Percentiles rank a stretch among this genome's conserved stretches.
These are phyloP conservation scores for Neopestalotiopsis rosae DNA, from an alignment of 2,329 filamentous ascomycete species.

Conservation along the genomic window DNA sequence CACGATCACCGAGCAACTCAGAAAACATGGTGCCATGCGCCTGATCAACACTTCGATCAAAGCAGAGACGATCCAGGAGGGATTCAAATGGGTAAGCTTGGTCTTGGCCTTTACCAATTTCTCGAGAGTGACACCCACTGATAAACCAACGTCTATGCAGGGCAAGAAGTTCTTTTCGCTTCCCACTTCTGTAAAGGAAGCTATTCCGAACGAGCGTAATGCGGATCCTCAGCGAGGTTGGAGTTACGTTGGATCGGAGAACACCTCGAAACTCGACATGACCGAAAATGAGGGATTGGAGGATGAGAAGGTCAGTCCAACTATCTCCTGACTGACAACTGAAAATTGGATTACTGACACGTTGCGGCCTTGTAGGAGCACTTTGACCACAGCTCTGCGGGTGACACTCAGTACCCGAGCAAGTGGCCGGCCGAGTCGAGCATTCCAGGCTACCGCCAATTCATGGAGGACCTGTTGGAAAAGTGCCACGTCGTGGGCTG, in stretches of 20 bases:
- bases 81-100: conserved; percentile 7
- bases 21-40: conserved; percentile 6
- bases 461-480: conserved; percentile 3
- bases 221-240: conserved; percentile 9
- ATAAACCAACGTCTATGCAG: neutral
- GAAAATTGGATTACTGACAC: neutral
- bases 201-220: neutral
- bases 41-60: conserved; percentile 5
- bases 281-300: conserved; percentile 2
- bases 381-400: conserved; percentile 3
- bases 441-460: conserved; percentile 6
- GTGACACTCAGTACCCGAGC: conserved; percentile 9
- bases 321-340: neutral
- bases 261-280: conserved; percentile 5
- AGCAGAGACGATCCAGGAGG: conserved; percentile 2
- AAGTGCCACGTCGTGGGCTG: conserved; percentile 3
- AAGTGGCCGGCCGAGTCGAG: conserved; percentile 7
- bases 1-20: conserved; percentile 5
- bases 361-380: neutral
- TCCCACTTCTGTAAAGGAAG: conserved; percentile 4
- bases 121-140: neutral
- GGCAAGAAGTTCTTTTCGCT: conserved; percentile 6
- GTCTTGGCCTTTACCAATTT: neutral
- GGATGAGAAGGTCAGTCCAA: neutral
- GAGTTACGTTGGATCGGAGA: conserved; percentile 7